Conservation (phyloP, 257 asterid species). For the Scutellaria galericulata region DNA sequence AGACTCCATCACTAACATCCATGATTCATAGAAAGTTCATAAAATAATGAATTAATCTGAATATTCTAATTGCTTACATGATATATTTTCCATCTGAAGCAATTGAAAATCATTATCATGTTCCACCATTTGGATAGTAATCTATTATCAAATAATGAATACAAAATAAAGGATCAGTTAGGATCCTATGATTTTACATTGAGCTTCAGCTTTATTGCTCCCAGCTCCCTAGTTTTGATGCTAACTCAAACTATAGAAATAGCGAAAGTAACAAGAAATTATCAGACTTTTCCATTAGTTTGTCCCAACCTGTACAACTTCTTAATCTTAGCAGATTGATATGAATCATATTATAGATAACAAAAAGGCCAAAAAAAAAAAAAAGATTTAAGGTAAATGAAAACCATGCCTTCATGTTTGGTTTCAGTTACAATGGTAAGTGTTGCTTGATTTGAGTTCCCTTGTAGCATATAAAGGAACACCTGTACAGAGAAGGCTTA, state of each 20-base stretch:
- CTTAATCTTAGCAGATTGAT: slow-evolving; percentile 21
- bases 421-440: slow-evolving; percentile 56
- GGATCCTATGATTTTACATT: neutral
- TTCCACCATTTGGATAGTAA: neutral
- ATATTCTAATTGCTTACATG: neutral
- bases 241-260: slow-evolving; percentile 1
- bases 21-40: neutral
- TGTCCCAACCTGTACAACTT: slow-evolving; percentile 18
- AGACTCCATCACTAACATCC: neutral
- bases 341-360: neutral
- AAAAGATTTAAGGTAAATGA: slow-evolving; percentile 16
- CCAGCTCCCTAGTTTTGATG: slow-evolving; percentile 4
- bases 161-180: neutral
- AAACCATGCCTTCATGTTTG: slow-evolving; percentile 60
- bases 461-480: slow-evolving; percentile 57
- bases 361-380: slow-evolving; percentile 1
- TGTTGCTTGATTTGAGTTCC: slow-evolving; percentile 51
- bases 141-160: neutral
- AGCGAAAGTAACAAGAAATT: slow-evolving; percentile 16
- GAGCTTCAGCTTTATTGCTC: slow-evolving; percentile 7
- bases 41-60: slow-evolving; percentile 1
- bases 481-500: slow-evolving; percentile 54
- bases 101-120: neutral
- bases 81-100: slow-evolving; percentile 1
- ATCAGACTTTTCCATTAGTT: slow-evolving; percentile 10